Base-by-base conservation (phyloP, 2,329 filamentous ascomycete genomes). In the Verticillium nubilum region DNA sequence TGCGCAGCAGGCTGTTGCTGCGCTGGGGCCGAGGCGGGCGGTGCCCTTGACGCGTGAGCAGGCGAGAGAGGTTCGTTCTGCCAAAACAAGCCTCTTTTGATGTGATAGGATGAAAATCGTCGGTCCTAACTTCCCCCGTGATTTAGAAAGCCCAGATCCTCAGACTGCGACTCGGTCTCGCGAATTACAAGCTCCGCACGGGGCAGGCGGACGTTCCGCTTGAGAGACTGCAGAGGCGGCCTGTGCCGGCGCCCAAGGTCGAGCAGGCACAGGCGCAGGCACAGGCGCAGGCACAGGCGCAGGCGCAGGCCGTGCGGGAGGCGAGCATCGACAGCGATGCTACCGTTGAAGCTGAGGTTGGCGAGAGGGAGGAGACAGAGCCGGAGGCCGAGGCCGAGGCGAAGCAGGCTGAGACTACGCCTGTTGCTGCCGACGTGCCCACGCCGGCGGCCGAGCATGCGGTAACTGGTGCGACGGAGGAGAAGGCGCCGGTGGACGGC, bases 111-210 rank as follows among this genome's bases (percentile, higher is more conserved):
- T n/a, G n/a, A n/a, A n/a, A n/a, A n/a, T n/a, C n/a, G n/a, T n/a
- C n/a, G n/a, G n/a, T n/a, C n/a, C n/a, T n/a, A n/a, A n/a, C n/a
- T n/a, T n/a, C n/a, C n/a, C n/a, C n/a, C n/a, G n/a, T n/a, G n/a
- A n/a, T 59, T 58, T 71, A 89, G 81, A 82, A 84, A 73, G 87
- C 86, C 23, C 83, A 89, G 68, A 83, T 86, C 55, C 77, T 92
- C 52, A 82, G 82, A 57, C 80, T 91, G 10, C 83, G 89, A n/a
- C 82, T 93, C 17, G 80, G 83, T 28, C 81, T 92, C 23, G 90
- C 88, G 15, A 83, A 83, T 68, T 92, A 92, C 78, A 92, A 92
- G 73, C 79, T 93, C 64, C 82, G 81, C 60, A 92, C 89, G 2
- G 86, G 89, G 61, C 90, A 93, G 72, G 82, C 86, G 58, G 76